A percentile compares a stretch with the other conserved stretches of the same genome.
phyloP scores from a whole-genome alignment of 192 early-diverging fungal genomes.

The Podila horticola region DNA sequence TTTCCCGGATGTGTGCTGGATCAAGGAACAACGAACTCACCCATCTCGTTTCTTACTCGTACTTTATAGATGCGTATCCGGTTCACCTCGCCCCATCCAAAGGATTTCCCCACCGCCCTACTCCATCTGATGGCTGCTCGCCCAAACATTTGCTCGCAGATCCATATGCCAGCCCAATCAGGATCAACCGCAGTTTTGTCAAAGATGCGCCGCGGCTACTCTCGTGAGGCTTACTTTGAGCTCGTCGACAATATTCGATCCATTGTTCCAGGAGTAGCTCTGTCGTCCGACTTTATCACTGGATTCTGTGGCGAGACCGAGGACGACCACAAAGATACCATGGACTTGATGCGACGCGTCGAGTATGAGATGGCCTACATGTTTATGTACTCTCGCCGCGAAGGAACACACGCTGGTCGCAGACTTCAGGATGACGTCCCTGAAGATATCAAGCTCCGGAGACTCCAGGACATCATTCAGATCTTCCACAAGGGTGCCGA shows the following conservation, averaged over 20 bases:
- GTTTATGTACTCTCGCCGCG: slow-evolving; percentile 85
- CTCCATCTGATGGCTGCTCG: slow-evolving; percentile 73
- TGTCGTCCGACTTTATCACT: slow-evolving; percentile 81
- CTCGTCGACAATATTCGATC: slow-evolving; percentile 72
- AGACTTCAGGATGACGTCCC: slow-evolving; percentile 73
- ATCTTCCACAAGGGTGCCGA: slow-evolving; percentile 70
- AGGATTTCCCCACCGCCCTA: slow-evolving; percentile 81
- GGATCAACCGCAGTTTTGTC: slow-evolving; percentile 72
- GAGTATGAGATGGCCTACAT: slow-evolving; percentile 81
- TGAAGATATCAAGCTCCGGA: slow-evolving; percentile 65
- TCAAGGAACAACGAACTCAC: background rate
- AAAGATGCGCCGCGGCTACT: slow-evolving; percentile 82
- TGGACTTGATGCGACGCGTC: slow-evolving; percentile 71
- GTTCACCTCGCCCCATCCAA: slow-evolving; percentile 84
- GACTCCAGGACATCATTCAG: slow-evolving; percentile 73
- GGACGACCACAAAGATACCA: slow-evolving; percentile 74
- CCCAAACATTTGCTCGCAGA: slow-evolving; percentile 76
- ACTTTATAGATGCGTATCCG: slow-evolving; percentile 71
- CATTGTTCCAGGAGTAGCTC: slow-evolving; percentile 75
- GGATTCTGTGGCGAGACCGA: slow-evolving; percentile 86
- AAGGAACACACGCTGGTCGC: slow-evolving; percentile 79
- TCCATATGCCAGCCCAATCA: slow-evolving; percentile 80
- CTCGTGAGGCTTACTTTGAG: slow-evolving; percentile 74
- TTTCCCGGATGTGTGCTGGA: too few relatives aligned
- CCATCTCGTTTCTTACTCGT: background rate